Percentiles rank a stretch among this genome's conserved stretches.
phyloP scores from a whole-genome alignment of 495 filamentous ascomycete species.

The Chaetomidium leptoderma region DNA sequence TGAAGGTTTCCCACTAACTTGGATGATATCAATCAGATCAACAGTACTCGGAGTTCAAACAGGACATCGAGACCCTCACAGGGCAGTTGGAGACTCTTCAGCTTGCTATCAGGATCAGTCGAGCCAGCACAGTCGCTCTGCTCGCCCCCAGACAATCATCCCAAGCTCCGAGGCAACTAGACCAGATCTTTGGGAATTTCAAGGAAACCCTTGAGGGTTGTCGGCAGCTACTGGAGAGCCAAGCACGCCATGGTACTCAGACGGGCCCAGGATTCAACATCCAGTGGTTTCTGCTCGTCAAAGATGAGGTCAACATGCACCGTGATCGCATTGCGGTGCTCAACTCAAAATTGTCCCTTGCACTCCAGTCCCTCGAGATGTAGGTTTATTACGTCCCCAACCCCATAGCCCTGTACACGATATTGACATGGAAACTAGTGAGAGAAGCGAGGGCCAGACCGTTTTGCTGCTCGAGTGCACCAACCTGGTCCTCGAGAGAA shows the following conservation, averaged over 20 bases:
- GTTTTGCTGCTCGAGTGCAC: background rate
- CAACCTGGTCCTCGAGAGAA: background rate
- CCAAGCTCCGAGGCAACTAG: background rate
- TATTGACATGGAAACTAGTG: background rate
- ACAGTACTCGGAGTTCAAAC: conserved; percentile 12
- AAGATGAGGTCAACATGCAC: conserved; percentile 17
- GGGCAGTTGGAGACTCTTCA: background rate
- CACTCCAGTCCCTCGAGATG: conserved; percentile 13
- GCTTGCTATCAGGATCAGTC: background rate
- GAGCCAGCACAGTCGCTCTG: background rate
- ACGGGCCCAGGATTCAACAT: conserved; percentile 13
- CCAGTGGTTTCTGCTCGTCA: conserved; percentile 18
- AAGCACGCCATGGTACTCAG: background rate
- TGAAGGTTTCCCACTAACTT: background rate
- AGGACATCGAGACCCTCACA: conserved; percentile 7
- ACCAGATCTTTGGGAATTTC: conserved; percentile 4
- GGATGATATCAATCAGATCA: background rate
- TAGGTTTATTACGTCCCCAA: background rate
- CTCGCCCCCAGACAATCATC: background rate
- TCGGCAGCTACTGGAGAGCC: conserved; percentile 6
- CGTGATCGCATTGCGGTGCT: conserved; percentile 21
- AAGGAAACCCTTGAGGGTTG: conserved; percentile 15
- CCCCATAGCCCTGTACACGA: background rate
- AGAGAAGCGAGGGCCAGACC: conserved; percentile 4
- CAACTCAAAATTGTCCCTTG: conserved; percentile 15